Evolutionary conservation across 2,329 filamentous ascomycete genomes (phyloP).

Genomic region (Magnaporthiopsis rhizophila): DNA sequence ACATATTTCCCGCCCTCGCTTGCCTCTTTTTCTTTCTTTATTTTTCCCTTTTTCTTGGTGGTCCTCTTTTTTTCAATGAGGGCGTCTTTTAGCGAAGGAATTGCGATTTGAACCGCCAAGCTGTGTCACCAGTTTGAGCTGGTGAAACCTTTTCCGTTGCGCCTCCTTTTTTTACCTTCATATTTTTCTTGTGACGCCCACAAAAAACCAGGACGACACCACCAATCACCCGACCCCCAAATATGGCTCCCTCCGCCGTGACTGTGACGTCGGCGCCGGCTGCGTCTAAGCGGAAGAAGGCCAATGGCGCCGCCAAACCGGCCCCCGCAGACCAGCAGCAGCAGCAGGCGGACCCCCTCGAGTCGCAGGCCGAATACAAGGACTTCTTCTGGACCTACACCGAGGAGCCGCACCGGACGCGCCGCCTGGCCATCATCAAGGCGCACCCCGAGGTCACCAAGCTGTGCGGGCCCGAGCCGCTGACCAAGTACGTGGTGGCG

Average conservation of each 20-base stretch:
- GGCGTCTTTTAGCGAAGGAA: not conserved
- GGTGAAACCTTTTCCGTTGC: not conserved
- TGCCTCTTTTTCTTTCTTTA: not conserved
- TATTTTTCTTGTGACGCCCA: not conserved
- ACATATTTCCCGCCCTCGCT: not conserved
- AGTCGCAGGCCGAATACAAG: constrained; percentile 30
- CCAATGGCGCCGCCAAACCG: constrained; percentile 6
- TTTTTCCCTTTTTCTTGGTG: not conserved
- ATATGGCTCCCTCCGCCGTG: constrained; percentile 21
- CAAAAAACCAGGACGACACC: not conserved
- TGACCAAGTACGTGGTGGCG: constrained; percentile 89
- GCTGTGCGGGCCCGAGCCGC: constrained; percentile 88
- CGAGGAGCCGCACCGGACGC: constrained; percentile 89
- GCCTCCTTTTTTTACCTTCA: not conserved
- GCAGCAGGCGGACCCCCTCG: constrained; percentile 19
- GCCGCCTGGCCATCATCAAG: constrained; percentile 92
- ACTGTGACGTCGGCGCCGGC: constrained; percentile 16
- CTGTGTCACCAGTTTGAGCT: not conserved
- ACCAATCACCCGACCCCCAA: no score
- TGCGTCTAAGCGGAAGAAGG: constrained; percentile 16
- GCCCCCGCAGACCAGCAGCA: constrained; percentile 1
- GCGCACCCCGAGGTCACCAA: constrained; percentile 97
- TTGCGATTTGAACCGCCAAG: not conserved
- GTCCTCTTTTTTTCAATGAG: not conserved
- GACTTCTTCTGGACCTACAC: constrained; percentile 99